Evolutionary conservation across 345 rosid genomes (phyloP).

Genomic region (Brassica napus): DNA sequence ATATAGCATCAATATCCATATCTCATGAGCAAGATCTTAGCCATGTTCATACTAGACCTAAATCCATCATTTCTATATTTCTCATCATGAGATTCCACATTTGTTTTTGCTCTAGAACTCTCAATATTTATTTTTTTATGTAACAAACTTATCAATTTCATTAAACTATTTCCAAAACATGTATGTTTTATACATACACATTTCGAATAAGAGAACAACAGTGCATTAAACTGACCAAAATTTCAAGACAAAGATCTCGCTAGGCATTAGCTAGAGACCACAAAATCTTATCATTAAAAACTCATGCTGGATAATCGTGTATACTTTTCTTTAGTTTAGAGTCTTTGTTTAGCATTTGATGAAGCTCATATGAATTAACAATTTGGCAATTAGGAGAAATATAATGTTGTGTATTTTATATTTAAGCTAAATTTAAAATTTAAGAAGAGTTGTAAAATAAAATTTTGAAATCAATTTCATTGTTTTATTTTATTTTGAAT

Average conservation of each 20-base stretch:
- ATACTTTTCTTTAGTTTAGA: not conserved
- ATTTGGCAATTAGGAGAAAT: not conserved
- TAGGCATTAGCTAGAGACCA: constrained; percentile 24
- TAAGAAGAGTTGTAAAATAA: not conserved
- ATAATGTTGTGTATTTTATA: not conserved
- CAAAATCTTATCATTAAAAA: constrained; percentile 15
- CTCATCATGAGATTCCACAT: not conserved
- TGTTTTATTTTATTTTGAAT: not conserved
- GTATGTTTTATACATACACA: not conserved
- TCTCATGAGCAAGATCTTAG: no score
- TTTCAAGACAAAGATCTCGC: constrained; percentile 27
- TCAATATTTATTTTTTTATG: not conserved
- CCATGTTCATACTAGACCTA: no score
- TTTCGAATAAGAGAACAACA: not conserved
- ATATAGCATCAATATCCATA: no score
- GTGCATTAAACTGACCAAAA: not conserved
- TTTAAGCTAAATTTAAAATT: not conserved
- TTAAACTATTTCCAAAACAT: not conserved
- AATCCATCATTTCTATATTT: no score
- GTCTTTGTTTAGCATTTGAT: constrained; percentile 27
- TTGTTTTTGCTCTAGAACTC: not conserved
- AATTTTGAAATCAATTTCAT: no score
- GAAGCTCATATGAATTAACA: not conserved
- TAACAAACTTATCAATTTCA: not conserved
- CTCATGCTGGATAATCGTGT: constrained; percentile 10